phyloP scores from a whole-genome alignment of 805 yeast species.

The Cyberlindnera euphorbiiphila region DNA sequence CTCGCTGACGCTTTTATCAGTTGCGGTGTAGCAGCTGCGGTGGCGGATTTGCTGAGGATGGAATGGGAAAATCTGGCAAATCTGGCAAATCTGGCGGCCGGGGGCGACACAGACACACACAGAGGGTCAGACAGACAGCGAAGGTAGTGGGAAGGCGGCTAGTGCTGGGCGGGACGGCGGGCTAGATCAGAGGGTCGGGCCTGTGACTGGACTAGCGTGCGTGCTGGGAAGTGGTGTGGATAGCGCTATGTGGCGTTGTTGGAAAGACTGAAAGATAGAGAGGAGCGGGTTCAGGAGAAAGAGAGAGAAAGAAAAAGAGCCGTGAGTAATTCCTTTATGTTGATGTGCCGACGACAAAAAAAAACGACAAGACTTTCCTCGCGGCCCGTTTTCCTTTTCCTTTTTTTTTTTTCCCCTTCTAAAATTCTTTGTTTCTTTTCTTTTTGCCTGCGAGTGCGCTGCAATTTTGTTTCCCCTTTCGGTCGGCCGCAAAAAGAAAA shows the following conservation, averaged over 20 bases:
- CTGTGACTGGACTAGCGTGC: no score
- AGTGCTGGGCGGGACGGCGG: neutral
- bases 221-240: no score
- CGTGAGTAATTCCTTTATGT: slow-evolving; percentile 2
- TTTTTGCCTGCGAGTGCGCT: neutral
- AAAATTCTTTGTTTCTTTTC: neutral
- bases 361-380: no score
- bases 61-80: slow-evolving; percentile 5
- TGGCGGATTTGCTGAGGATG: neutral
- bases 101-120: neutral
- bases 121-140: no score
- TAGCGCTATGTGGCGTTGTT: no score
- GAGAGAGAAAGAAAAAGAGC: neutral
- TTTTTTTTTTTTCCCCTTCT: slow-evolving; percentile 3
- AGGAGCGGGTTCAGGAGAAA: neutral
- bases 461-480: neutral
- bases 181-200: no score
- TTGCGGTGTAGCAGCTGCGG: slow-evolving; percentile 1
- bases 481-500: neutral
- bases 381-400: neutral
- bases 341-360: no score
- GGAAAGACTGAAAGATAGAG: neutral
- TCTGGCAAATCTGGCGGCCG: slow-evolving; percentile 3
- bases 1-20: no score
- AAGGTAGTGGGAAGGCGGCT: neutral